These are phyloP conservation scores for Cryptosporidium canis DNA, from an alignment of 169 alveolate species.

Conservation along the genomic window DNA sequence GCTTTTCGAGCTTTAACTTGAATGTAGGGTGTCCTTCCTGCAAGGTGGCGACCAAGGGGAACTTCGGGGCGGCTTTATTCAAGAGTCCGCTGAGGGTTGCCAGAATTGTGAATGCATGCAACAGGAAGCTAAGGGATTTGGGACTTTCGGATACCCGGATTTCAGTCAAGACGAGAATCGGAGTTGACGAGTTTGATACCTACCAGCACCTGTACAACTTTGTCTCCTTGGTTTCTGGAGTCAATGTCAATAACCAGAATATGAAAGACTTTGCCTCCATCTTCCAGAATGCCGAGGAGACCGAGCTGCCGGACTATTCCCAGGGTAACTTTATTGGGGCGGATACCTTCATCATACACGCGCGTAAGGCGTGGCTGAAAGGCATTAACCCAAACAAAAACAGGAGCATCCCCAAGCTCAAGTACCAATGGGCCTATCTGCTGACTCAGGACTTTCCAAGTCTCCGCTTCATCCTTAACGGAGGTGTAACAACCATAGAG, in stretches of 20 bases:
- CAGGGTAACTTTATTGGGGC: conserved; percentile 83
- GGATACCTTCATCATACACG: conserved; percentile 91
- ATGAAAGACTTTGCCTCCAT: conserved; percentile 34
- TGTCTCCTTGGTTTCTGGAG: conserved; percentile 76
- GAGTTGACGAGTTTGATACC: conserved; percentile 91
- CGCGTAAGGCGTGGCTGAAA: conserved; percentile 90
- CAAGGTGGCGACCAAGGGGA: conserved; percentile 89
- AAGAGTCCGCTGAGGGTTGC: conserved; percentile 83
- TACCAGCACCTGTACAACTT: conserved; percentile 84
- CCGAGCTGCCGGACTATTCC: conserved; percentile 16
- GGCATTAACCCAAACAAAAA: conserved; percentile 93
- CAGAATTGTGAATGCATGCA: conserved; percentile 13
- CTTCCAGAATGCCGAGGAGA: neutral
- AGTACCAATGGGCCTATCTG: conserved; percentile 88
- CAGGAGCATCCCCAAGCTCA: conserved; percentile 92
- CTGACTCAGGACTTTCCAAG: conserved; percentile 89
- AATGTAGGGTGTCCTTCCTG: conserved; percentile 94
- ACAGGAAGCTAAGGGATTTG: conserved; percentile 46
- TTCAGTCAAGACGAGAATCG: conserved; percentile 94
- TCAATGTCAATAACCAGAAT: conserved; percentile 77
- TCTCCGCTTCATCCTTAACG: conserved; percentile 90
- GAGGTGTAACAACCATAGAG: conserved; percentile 87
- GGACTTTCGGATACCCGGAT: conserved; percentile 83
- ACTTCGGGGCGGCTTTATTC: conserved; percentile 98
- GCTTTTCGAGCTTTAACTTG: conserved; percentile 93